Base-by-base conservation (phyloP, 768 basidiomycete genomes). In the Pisolithus tinctorius region DNA sequence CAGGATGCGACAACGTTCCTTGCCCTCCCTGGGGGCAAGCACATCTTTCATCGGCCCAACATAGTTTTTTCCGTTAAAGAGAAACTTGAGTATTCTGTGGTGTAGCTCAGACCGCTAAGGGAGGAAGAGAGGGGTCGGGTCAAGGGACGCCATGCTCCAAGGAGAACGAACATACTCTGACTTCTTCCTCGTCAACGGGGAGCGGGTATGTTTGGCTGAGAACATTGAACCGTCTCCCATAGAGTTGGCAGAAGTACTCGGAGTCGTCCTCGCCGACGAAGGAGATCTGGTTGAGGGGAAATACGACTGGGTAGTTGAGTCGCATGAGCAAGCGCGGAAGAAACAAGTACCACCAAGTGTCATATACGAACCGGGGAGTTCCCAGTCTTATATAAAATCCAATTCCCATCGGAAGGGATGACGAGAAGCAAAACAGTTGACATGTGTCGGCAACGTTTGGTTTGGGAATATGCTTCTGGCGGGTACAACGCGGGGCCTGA, bases 11-110 rank as follows among this genome's bases (percentile, higher is more conserved):
- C 63, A 61, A 30, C 61, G 61, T 26, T 69, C 66, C 7, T 59
- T 60, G 3, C 64, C 68, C 45, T 55, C 64, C 47, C 47, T 65
- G 48, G 58, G 63, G 73, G 53, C 74, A 3, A 87, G 72, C 20
- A 74, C 76, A 47, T 80, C 74, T 47, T 73, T 75, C 4, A 85
- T 74, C 25, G 85, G 85, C 5, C 86, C 85, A 17, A 84, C 70
- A 58, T 84, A 84, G 60, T 80, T 83, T 60, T 74, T 77, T 46
- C 83, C 82, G 23, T 67, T 69, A 50, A 84, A 79, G 16, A 87
- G 74, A 59, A 84, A 86, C 58, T 83, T 75, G n/a, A 85, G 63
- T 65, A 84, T 73, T 45, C 80, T 74, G 60, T 87, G 84, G 53
- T 81, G 76, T 6, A 81, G 71, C 50, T 82, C 77, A 30, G 76